Base-by-base conservation (phyloP, 2,329 filamentous ascomycete species). In the Tolypocladium paradoxum region DNA sequence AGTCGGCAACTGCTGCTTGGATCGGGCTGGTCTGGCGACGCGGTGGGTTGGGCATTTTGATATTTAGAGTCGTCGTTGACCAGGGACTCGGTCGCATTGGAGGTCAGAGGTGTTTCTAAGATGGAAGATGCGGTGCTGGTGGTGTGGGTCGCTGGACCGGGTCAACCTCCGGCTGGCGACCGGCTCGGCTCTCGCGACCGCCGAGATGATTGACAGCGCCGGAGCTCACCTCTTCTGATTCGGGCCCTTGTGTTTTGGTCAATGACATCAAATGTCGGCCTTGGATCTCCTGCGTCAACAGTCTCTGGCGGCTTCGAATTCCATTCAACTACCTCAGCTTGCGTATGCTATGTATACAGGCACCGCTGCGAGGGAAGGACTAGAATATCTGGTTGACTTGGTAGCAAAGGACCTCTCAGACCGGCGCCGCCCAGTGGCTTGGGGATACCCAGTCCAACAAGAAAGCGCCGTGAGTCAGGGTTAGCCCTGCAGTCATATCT, bases 1-100 rank as follows among this genome's bases (percentile, higher is more conserved):
- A 71, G 14, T 51, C 49, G 7, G 52, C 57, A 24, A 69, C 56
- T 34, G 69, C 69, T 7, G 54, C 56, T 37, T 65, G 66, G 37
- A 72, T 66, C 8, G 67, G 69, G 43, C 62, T 62, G 52, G 31
- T 35, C 33, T 58, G 64, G 18, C 57, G 54, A 18, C 54, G 52
- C 47, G 54, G 62, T 22, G 54, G 57, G 54, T 59, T 65, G 33
- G 59, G 50, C 64, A 68, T 68, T 38, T 53, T 61, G 34, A 1
- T 31, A n/a, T 12, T 20, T 6, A 31, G 18, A 18, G 24, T 29
- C 24, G 24, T 6, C 9, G 24, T 11, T 29, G 22, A 18, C 40
- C n/a, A 2, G 3, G 16, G n/a, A 18, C 40, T 18, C 24, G 18
- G 40, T 16, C 40, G 29, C 3, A 11, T 18, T 43, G 22, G 40